Evolutionary conservation across 2,329 filamentous ascomycete genomes (phyloP), one percentile per base, ranked within the genome.

Genomic region (Gremmenia infestans): DNA sequence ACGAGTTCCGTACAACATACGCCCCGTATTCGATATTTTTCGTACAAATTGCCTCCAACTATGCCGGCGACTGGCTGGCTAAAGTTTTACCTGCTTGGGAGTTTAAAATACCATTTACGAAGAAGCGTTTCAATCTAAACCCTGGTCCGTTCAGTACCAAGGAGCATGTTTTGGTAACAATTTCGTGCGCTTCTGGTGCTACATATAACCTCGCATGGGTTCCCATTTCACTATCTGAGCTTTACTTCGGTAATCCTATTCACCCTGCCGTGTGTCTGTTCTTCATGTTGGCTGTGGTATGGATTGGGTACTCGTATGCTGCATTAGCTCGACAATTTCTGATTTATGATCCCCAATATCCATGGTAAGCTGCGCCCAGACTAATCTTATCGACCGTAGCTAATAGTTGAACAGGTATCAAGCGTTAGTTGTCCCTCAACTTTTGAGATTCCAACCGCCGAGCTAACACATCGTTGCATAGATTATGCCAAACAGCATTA

Each of bases 211-310:
- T 78, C 40, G 76, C 74, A 1, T 81, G 78, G 61, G 71, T 74
- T 5, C 77, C 79, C 2, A 78, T 84, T 42, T 76, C 77, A 0
- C 74, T 85, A 55, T 76, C 80, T 1, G 78, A 83, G 64, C 70
- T 85, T 3, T 85, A 80, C 70, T 85, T 83, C 64, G 74, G 75
- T 43, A 71, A 77, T 48, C 71, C 67, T 28, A 74, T 85, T 49
- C 72, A 82, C 49, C 74, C 79, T 0, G 78, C 74, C 0, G 78
- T 82, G 6, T 77, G 76, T 1, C 76, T 83, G 35, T 80, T 82
- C 65, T 85, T 85, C 70, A 85, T 85, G 81, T 76, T 77, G 72
- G 72, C 76, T 0, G 81, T 81, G 36, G 79, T 82, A 0, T 82
- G 78, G 71, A 78, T 76, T 0, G 81, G 81, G 11, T 85, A 84